Conservation (phyloP, 108 stramenopile species). For the Discostella stelligeroides region DNA sequence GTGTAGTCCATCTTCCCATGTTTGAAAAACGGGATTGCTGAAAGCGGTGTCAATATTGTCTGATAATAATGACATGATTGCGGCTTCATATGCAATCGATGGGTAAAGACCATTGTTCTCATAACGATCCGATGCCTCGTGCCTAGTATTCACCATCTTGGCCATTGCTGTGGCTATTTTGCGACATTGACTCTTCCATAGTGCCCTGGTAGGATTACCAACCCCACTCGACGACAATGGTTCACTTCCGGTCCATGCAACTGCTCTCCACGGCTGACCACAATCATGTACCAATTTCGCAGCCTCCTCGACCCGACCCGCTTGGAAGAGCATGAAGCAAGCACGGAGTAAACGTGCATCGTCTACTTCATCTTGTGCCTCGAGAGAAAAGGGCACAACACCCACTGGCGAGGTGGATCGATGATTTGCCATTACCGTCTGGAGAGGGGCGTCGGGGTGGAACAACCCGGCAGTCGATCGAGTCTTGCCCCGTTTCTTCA, state of each 20-base stretch:
- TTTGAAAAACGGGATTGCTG: slow-evolving; percentile 53
- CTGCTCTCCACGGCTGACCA: slow-evolving; percentile 75
- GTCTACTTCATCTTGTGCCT: slow-evolving; percentile 31
- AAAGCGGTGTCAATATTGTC: slow-evolving; percentile 59
- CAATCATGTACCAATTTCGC: slow-evolving; percentile 48
- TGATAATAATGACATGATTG: slow-evolving; percentile 66
- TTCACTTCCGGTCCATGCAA: slow-evolving; percentile 63
- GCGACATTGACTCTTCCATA: slow-evolving; percentile 76
- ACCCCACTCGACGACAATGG: slow-evolving; percentile 30
- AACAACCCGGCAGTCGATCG: slow-evolving; percentile 7
- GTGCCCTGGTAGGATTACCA: slow-evolving; percentile 68
- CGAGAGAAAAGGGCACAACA: slow-evolving; percentile 20
- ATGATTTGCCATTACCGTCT: background rate
- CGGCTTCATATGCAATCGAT: slow-evolving; percentile 59
- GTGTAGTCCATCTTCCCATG: slow-evolving; percentile 67
- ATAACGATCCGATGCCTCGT: background rate
- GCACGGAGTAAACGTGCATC: slow-evolving; percentile 57
- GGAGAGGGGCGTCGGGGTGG: slow-evolving; percentile 54
- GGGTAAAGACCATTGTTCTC: slow-evolving; percentile 19
- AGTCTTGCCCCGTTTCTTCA: slow-evolving; percentile 27
- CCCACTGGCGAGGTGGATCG: slow-evolving; percentile 27
- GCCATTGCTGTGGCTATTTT: slow-evolving; percentile 46
- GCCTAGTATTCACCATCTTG: slow-evolving; percentile 1
- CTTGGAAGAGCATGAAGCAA: slow-evolving; percentile 57
- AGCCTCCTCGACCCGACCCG: slow-evolving; percentile 62